These are phyloP conservation scores for Filobasidium uniguttulatum DNA, from an alignment of 1,284 basidiomycete genomes.

Conservation along the genomic window DNA sequence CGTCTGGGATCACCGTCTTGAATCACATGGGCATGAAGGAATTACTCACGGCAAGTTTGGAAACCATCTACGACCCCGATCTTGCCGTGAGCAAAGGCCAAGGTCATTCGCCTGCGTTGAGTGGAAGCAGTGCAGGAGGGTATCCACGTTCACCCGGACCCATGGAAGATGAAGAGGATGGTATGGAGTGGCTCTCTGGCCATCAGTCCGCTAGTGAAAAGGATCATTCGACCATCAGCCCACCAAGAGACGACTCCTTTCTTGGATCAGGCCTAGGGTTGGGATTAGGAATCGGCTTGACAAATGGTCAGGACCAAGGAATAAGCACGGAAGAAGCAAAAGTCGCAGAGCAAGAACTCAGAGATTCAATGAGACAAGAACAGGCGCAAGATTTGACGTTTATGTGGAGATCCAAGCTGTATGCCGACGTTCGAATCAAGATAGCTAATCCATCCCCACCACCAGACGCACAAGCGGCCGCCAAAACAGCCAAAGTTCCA, in stretches of 20 bases:
- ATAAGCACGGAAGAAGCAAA: constrained; percentile 5
- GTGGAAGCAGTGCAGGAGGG: not conserved
- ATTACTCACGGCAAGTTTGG: not conserved
- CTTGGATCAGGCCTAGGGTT: not conserved
- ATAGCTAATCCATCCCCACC: constrained; percentile 36
- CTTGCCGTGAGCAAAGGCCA: no score
- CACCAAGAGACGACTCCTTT: constrained; percentile 1
- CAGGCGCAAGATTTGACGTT: constrained; percentile 67
- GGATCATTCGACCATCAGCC: constrained; percentile 39
- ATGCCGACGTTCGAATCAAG: constrained; percentile 72
- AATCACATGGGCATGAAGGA: not conserved
- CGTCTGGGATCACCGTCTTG: not conserved
- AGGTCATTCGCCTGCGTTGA: not conserved
- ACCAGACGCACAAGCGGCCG: not conserved
- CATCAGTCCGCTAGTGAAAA: no score
- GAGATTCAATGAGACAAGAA: constrained; percentile 23
- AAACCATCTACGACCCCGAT: not conserved
- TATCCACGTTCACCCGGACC: no score
- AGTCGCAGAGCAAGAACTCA: constrained; percentile 16
- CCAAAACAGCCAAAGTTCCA: not conserved
- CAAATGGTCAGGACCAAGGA: constrained; percentile 47
- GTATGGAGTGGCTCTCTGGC: constrained; percentile 27
- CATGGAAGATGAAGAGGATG: not conserved
- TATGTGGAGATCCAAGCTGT: constrained; percentile 89
- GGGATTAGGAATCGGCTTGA: constrained; percentile 44